These are phyloP conservation scores for Nicotiana tabacum DNA, from an alignment of 257 asterid species.

Conservation along the genomic window DNA sequence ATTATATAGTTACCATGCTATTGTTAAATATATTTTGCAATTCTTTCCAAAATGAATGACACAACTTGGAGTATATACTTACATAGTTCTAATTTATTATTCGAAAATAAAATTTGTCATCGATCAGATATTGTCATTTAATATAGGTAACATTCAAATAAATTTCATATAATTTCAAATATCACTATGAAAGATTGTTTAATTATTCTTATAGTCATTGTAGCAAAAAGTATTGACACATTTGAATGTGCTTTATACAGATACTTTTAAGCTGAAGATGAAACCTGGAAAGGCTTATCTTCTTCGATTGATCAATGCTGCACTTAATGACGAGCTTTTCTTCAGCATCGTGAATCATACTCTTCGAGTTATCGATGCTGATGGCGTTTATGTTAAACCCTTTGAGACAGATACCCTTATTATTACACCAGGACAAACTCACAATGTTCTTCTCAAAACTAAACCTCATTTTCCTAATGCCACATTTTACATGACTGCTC, in stretches of 20 bases:
- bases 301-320: conserved; percentile 60
- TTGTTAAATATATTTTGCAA: neutral
- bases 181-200: too few relatives aligned
- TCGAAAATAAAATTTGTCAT: too few relatives aligned
- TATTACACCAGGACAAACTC: conserved; percentile 55
- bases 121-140: too few relatives aligned
- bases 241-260: conserved; percentile 13
- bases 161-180: too few relatives aligned
- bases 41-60: neutral
- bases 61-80: neutral
- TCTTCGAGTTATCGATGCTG: conserved; percentile 41
- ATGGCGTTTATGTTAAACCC: conserved; percentile 49
- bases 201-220: accelerated
- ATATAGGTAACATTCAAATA: too few relatives aligned
- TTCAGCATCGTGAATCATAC: conserved; percentile 53
- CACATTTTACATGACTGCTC: conserved; percentile 42
- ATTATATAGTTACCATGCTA: neutral
- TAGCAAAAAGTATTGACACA: neutral
- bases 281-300: conserved; percentile 56
- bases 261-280: conserved; percentile 47
- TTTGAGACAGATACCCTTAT: conserved; percentile 39
- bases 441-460: conserved; percentile 43
- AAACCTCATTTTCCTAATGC: conserved; percentile 37
- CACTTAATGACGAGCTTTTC: conserved; percentile 56
- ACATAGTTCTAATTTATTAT: too few relatives aligned